A percentile compares a stretch with the other conserved stretches of the same genome.
Conservation (phyloP, 2,329 filamentous ascomycete species). For the Diaporthe sp. region DNA sequence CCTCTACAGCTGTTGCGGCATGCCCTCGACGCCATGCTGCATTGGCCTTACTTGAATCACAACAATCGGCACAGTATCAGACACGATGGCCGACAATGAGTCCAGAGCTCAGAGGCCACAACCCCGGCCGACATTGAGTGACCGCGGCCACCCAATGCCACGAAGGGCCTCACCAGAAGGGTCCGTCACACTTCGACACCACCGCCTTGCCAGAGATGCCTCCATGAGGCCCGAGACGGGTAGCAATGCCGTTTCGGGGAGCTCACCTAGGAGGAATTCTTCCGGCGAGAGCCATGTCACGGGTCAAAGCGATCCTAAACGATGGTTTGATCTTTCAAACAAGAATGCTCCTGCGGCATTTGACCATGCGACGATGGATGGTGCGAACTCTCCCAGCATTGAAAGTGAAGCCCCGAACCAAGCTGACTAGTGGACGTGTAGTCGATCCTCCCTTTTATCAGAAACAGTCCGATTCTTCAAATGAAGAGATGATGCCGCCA, state of each 20-base stretch:
- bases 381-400: slow-evolving; percentile 48
- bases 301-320: slow-evolving; percentile 63
- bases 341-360: slow-evolving; percentile 61
- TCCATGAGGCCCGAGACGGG: slow-evolving; percentile 45
- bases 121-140: slow-evolving; percentile 43
- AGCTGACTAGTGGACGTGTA: slow-evolving; percentile 43
- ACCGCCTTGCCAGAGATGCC: slow-evolving; percentile 60
- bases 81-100: slow-evolving; percentile 50
- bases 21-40: slow-evolving; percentile 42
- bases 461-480: slow-evolving; percentile 66
- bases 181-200: slow-evolving; percentile 63
- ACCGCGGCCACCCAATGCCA: slow-evolving; percentile 57
- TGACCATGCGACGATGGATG: slow-evolving; percentile 63
- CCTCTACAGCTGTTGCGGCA: background rate
- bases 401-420: too few species aligned
- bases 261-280: slow-evolving; percentile 55
- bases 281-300: slow-evolving; percentile 66
- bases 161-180: slow-evolving; percentile 60
- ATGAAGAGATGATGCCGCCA: slow-evolving; percentile 54
- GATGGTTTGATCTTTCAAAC: slow-evolving; percentile 70
- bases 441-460: slow-evolving; percentile 70
- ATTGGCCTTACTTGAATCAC: background rate
- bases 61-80: slow-evolving; percentile 30
- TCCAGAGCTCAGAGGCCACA: slow-evolving; percentile 46
- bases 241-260: slow-evolving; percentile 39